These are phyloP conservation scores for Pyrus betulifolia DNA, from an alignment of 306 rosid species.

Conservation along the genomic window DNA sequence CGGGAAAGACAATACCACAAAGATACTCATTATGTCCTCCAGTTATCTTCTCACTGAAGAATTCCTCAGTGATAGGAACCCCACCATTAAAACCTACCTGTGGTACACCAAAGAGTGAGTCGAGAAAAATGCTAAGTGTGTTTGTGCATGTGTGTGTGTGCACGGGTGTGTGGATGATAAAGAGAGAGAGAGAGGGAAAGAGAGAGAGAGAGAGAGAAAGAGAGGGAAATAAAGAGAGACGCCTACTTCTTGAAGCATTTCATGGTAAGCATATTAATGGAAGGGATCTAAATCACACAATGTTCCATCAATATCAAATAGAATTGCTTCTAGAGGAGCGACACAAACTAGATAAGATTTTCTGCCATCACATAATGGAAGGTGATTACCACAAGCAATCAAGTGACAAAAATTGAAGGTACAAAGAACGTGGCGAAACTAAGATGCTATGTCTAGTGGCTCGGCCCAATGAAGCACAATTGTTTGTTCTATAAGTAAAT, in stretches of 20 bases:
- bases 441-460: no score
- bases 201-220: neutral
- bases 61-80: constrained; percentile 37
- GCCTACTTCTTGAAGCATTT: constrained; percentile 39
- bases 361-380: constrained; percentile 4
- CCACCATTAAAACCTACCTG: constrained; percentile 45
- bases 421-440: no score
- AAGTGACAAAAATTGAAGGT: no score
- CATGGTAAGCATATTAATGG: constrained; percentile 30
- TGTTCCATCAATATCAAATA: constrained; percentile 47
- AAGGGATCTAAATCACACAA: constrained; percentile 41
- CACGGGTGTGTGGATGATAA: neutral
- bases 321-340: constrained; percentile 34
- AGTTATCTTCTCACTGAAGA: constrained; percentile 28
- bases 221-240: neutral
- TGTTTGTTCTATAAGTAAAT: no score
- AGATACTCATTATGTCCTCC: constrained; percentile 33
- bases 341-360: constrained; percentile 14
- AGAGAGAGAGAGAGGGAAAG: neutral
- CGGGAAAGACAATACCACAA: constrained; percentile 7
- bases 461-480: no score
- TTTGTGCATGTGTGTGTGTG: neutral
- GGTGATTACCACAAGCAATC: neutral
- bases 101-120: neutral
- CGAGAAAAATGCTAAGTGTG: neutral